Conservation (phyloP, 345 rosid species). For the Mallotus nudiflorus region DNA sequence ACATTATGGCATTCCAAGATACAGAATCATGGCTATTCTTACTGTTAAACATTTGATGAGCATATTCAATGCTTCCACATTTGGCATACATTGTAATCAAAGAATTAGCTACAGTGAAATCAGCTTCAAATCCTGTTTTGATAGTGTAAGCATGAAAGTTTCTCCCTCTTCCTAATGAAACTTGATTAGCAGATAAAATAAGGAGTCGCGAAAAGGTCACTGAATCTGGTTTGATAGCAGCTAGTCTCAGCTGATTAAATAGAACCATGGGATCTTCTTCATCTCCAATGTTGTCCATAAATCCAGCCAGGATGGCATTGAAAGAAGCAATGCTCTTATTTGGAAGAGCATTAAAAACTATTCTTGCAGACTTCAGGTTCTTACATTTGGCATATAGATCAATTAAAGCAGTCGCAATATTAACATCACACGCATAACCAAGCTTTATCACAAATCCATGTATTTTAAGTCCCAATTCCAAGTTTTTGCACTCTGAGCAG, state of each 20-base stretch:
- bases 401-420: constrained; percentile 4
- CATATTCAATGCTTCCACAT: constrained; percentile 31
- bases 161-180: constrained; percentile 31
- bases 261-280: constrained; percentile 30
- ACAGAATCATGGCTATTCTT: constrained; percentile 22
- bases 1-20: constrained; percentile 44
- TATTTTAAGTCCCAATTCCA: constrained; percentile 12
- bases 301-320: constrained; percentile 34
- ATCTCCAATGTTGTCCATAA: constrained; percentile 19
- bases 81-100: constrained; percentile 40
- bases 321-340: constrained; percentile 20
- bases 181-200: constrained; percentile 28
- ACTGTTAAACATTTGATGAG: constrained; percentile 23
- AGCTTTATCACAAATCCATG: constrained; percentile 15
- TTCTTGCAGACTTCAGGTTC: constrained; percentile 22
- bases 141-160: constrained; percentile 32
- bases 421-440: neutral
- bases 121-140: constrained; percentile 31
- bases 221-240: constrained; percentile 22
- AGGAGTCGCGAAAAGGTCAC: constrained; percentile 37
- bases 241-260: constrained; percentile 25
- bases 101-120: constrained; percentile 25
- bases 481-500: neutral
- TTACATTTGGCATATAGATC: constrained; percentile 12
- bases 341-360: constrained; percentile 21